These are phyloP conservation scores for Nidularia pulvinata DNA, from an alignment of 768 basidiomycete genomes.

Conservation along the genomic window DNA sequence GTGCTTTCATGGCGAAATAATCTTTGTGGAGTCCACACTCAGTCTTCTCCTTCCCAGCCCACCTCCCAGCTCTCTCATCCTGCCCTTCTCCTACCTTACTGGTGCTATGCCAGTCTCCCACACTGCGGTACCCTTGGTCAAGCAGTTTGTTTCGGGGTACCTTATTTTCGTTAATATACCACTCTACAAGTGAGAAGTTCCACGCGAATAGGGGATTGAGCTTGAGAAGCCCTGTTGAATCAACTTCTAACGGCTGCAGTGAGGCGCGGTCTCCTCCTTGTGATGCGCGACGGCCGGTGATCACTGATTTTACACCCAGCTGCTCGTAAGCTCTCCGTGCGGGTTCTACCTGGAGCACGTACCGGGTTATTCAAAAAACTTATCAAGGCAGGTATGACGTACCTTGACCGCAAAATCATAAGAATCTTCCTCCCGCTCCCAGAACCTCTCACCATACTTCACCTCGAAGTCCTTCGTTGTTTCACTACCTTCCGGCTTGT, in stretches of 20 bases:
- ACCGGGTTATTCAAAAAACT: neutral
- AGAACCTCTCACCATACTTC: slow-evolving; percentile 78
- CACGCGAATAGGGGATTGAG: slow-evolving; percentile 93
- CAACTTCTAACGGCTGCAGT: slow-evolving; percentile 87
- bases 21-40: slow-evolving; percentile 97
- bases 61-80: slow-evolving; percentile 90
- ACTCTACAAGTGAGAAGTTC: slow-evolving; percentile 83
- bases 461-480: slow-evolving; percentile 75
- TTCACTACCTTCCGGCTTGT: slow-evolving; percentile 72
- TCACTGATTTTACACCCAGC: slow-evolving; percentile 80
- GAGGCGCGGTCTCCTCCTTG: slow-evolving; percentile 90
- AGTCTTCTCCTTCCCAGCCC: slow-evolving; percentile 89
- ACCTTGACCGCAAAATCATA: slow-evolving; percentile 97
- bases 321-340: slow-evolving; percentile 84
- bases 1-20: slow-evolving; percentile 75
- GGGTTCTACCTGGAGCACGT: slow-evolving; percentile 76
- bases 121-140: slow-evolving; percentile 89
- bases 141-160: slow-evolving; percentile 91
- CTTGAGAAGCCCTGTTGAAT: slow-evolving; percentile 88
- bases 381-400: slow-evolving; percentile 10
- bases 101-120: slow-evolving; percentile 99
- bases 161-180: slow-evolving; percentile 77
- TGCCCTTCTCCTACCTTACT: slow-evolving; percentile 63
- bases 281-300: slow-evolving; percentile 93
- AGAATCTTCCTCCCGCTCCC: slow-evolving; percentile 84